These are phyloP conservation scores for Haplosporangium sp. DNA, from an alignment of 371 early-diverging fungal species.

Conservation along the genomic window DNA sequence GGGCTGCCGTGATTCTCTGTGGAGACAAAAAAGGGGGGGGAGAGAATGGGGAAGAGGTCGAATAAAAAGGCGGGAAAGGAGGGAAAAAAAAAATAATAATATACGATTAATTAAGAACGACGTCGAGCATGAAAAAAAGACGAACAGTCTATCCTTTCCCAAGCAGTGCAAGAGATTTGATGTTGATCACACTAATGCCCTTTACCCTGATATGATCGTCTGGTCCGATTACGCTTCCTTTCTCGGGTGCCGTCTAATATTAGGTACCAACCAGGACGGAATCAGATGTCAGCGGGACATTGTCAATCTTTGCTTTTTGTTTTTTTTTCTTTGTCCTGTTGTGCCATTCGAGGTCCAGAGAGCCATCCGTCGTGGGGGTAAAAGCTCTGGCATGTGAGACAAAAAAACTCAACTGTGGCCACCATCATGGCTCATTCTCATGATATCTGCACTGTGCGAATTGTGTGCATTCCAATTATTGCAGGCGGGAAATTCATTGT, in stretches of 20 bases:
- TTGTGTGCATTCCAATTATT: not conserved
- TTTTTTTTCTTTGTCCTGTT: constrained; percentile 4
- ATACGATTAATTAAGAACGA: not conserved
- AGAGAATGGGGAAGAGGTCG: not conserved
- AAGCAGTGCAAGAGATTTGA: no score
- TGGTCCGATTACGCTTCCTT: constrained; percentile 38
- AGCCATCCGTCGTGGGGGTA: not conserved
- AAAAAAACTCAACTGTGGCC: not conserved
- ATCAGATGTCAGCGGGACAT: no score
- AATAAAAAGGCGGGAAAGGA: constrained; percentile 1
- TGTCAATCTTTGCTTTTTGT: not conserved
- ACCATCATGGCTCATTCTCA: no score
- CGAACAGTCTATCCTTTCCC: not conserved
- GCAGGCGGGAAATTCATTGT: not conserved
- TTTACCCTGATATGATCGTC: constrained; percentile 56
- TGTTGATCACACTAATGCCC: no score
- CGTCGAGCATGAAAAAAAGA: not conserved
- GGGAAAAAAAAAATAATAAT: not conserved
- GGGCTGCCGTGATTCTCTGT: constrained; percentile 53
- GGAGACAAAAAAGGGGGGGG: constrained; percentile 6
- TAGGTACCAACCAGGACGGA: not conserved
- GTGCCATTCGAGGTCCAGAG: not conserved
- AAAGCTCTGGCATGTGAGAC: not conserved
- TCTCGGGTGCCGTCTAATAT: constrained; percentile 51
- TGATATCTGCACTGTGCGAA: no score